Percentiles rank a stretch among this genome's conserved stretches.
These are phyloP conservation scores for Inonotus obliquus DNA, from an alignment of 1,284 basidiomycete genomes.

Conservation along the genomic window DNA sequence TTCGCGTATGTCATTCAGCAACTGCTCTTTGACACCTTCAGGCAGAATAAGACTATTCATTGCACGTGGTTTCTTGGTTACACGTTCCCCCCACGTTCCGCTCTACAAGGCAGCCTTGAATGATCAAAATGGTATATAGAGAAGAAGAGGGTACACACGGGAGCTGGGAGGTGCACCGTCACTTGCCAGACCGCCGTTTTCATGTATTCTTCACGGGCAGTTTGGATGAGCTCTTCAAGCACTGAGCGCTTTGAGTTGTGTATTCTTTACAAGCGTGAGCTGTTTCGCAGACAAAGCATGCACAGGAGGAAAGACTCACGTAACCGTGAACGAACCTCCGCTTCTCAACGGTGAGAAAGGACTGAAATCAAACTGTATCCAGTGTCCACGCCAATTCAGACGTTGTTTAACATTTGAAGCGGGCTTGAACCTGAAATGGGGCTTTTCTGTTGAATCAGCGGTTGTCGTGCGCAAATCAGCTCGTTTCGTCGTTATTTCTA, in stretches of 20 bases:
- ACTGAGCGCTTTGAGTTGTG: conserved; percentile 15
- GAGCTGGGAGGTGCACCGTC: conserved; percentile 9
- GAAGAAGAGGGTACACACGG: neutral
- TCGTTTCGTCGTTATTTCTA: conserved; percentile 12
- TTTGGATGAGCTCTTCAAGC: conserved; percentile 6
- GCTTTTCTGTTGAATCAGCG: neutral
- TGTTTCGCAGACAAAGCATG: too few species aligned
- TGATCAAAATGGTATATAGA: too few species aligned
- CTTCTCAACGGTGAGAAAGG: neutral
- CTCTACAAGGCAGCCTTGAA: too few species aligned
- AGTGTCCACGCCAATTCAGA: conserved; percentile 11
- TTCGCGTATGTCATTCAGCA: conserved; percentile 45
- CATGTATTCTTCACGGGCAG: conserved; percentile 12
- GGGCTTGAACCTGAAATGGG: conserved; percentile 9
- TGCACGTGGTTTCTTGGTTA: conserved; percentile 30
- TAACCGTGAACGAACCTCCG: conserved; percentile 4
- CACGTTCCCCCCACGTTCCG: conserved; percentile 6
- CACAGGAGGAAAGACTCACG: conserved; percentile 1
- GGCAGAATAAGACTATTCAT: conserved; percentile 48
- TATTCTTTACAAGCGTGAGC: neutral
- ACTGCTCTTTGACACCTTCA: conserved; percentile 39
- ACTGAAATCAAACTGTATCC: conserved; percentile 15
- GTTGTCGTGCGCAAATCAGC: neutral
- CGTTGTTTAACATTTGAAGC: conserved; percentile 8
- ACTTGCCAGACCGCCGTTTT: conserved; percentile 13